Percentiles rank a stretch among this genome's conserved stretches.
These are phyloP conservation scores for Aureobasidium sp. DNA, from an alignment of 2,329 filamentous ascomycete genomes.

Conservation along the genomic window DNA sequence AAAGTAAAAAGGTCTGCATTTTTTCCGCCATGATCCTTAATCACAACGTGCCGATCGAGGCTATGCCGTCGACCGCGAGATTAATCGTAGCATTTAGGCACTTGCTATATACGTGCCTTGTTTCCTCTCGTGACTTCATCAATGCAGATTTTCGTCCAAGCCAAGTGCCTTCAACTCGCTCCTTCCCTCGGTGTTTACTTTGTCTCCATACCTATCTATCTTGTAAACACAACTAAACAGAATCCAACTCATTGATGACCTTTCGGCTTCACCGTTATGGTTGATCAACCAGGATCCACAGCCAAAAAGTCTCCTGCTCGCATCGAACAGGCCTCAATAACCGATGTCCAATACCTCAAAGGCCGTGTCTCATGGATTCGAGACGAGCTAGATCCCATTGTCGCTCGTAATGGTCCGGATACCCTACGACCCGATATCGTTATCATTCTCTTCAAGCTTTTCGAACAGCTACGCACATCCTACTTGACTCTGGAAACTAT, in stretches of 20 bases:
- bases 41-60: background rate
- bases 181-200: background rate
- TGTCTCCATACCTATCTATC: background rate
- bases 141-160: background rate
- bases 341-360: conserved; percentile 25
- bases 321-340: background rate
- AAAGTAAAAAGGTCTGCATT: background rate
- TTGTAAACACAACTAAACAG: background rate
- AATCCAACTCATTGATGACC: background rate
- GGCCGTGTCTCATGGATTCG: conserved; percentile 37
- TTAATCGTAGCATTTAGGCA: background rate
- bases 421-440: conserved; percentile 35
- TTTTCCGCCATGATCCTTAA: background rate
- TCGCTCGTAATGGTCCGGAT: conserved; percentile 38
- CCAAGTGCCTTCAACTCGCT: background rate
- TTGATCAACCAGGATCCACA: background rate
- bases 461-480: conserved; percentile 21
- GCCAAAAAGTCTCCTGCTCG: background rate
- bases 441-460: conserved; percentile 34
- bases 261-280: background rate
- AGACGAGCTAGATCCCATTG: conserved; percentile 37
- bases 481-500: conserved; percentile 28
- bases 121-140: background rate
- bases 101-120: background rate
- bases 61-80: background rate